phyloP scores from a whole-genome alignment of 2,329 filamentous ascomycete genomes.

The Ilyonectria sp. region DNA sequence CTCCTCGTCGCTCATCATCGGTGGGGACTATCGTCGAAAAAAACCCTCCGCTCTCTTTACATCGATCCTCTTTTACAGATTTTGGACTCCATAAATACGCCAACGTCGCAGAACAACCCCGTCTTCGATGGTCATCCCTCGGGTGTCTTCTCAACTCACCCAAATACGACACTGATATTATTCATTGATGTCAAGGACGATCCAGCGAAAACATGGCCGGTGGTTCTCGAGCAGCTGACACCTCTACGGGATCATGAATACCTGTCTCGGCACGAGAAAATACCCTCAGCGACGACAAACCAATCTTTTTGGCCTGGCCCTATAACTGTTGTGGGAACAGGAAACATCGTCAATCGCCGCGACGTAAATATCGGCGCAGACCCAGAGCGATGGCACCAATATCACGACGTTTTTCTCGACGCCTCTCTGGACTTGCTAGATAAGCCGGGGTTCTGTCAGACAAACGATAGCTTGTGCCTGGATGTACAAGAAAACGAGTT shows the following conservation, averaged over 20 bases:
- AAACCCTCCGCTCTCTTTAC: conserved; percentile 74
- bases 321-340: conserved; percentile 78
- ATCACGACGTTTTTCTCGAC: conserved; percentile 76
- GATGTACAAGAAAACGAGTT: conserved; percentile 63
- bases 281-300: conserved; percentile 54
- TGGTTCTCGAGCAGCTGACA: conserved; percentile 58
- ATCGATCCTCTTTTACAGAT: conserved; percentile 74
- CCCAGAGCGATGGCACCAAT: conserved; percentile 24
- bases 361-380: conserved; percentile 40
- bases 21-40: conserved; percentile 60
- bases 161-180: conserved; percentile 69
- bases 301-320: conserved; percentile 59
- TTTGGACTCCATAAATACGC: conserved; percentile 58
- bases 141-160: conserved; percentile 71
- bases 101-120: accelerated
- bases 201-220: conserved; percentile 43
- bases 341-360: conserved; percentile 57
- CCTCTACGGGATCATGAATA: conserved; percentile 72
- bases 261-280: conserved; percentile 66
- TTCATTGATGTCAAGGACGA: conserved; percentile 78
- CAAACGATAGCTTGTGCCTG: conserved; percentile 26
- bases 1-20: conserved; percentile 76
- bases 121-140: neutral
- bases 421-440: conserved; percentile 67
- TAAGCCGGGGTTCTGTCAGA: conserved; percentile 22